Evolutionary conservation across 1,284 basidiomycete species (phyloP).

Genomic region (Ustilago hordei): DNA sequence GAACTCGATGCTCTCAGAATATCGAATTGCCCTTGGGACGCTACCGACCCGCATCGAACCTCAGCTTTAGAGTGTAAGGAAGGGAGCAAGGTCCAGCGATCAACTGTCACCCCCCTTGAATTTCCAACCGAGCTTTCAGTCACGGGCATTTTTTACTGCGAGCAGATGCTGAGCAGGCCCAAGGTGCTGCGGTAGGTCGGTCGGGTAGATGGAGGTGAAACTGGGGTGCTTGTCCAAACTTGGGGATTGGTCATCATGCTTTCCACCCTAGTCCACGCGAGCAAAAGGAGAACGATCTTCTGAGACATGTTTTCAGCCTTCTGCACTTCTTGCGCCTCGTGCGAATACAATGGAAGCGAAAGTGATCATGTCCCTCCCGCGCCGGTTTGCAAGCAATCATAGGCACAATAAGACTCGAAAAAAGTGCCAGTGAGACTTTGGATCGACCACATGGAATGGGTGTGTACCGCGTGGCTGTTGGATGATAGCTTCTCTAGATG

Average conservation of each 20-base stretch:
- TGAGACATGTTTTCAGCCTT: background rate
- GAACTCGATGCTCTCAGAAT: slow-evolving; percentile 3
- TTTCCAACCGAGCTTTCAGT: background rate
- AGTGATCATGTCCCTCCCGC: background rate
- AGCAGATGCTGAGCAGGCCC: too few relatives aligned
- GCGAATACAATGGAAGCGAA: too few relatives aligned
- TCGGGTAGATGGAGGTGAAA: background rate
- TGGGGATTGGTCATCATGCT: slow-evolving; percentile 4
- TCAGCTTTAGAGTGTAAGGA: background rate
- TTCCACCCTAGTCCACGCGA: background rate
- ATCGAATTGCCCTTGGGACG: background rate
- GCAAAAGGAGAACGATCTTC: background rate
- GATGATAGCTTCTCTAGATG: background rate
- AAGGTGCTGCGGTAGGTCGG: background rate
- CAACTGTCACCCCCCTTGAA: background rate
- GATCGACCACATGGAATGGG: background rate
- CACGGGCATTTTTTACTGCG: background rate
- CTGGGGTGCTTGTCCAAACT: background rate
- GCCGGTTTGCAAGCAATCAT: background rate
- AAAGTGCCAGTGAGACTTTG: background rate
- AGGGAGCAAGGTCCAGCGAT: background rate
- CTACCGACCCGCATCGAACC: background rate
- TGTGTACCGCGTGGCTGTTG: background rate
- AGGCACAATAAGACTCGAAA: background rate
- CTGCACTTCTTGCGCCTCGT: background rate